A percentile compares a stretch with the other conserved stretches of the same genome.
These are phyloP conservation scores for Agaricus blazei DNA, from an alignment of 768 basidiomycete species.

Conservation along the genomic window DNA sequence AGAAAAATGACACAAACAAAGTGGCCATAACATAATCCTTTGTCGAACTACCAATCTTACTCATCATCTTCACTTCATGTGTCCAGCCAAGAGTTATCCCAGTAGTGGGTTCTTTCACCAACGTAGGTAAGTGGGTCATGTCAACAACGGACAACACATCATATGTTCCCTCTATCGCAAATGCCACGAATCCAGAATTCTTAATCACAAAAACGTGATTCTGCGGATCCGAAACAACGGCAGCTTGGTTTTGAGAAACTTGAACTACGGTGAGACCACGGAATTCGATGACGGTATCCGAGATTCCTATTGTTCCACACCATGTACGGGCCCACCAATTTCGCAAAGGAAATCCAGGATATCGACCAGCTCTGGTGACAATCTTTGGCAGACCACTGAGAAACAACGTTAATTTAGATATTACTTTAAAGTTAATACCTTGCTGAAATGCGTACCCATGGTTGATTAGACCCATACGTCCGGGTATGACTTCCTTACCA, in stretches of 20 bases:
- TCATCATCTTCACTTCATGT: constrained; percentile 77
- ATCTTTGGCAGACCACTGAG: constrained; percentile 70
- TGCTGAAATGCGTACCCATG: constrained; percentile 39
- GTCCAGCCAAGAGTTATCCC: constrained; percentile 61
- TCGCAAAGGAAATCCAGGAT: constrained; percentile 68
- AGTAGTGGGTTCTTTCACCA: constrained; percentile 60
- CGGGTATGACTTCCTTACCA: constrained; percentile 68
- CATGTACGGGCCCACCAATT: constrained; percentile 87
- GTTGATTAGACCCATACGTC: constrained; percentile 68
- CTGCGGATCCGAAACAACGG: constrained; percentile 73
- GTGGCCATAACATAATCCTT: constrained; percentile 75
- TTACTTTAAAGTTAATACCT: neutral
- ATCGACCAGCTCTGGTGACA: constrained; percentile 68
- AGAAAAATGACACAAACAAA: constrained; percentile 44
- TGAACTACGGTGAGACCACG: constrained; percentile 80
- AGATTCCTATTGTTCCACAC: constrained; percentile 68
- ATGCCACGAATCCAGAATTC: constrained; percentile 74
- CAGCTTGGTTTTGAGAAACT: constrained; percentile 79
- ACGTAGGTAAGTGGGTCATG: constrained; percentile 67
- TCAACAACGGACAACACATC: constrained; percentile 78
- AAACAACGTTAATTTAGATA: neutral
- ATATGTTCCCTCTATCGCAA: constrained; percentile 74
- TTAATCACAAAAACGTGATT: constrained; percentile 80
- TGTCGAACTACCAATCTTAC: constrained; percentile 36
- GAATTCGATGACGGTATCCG: constrained; percentile 79